phyloP scores from a whole-genome alignment of 2,329 filamentous ascomycete species.

The Trichoderma koningiopsis region DNA sequence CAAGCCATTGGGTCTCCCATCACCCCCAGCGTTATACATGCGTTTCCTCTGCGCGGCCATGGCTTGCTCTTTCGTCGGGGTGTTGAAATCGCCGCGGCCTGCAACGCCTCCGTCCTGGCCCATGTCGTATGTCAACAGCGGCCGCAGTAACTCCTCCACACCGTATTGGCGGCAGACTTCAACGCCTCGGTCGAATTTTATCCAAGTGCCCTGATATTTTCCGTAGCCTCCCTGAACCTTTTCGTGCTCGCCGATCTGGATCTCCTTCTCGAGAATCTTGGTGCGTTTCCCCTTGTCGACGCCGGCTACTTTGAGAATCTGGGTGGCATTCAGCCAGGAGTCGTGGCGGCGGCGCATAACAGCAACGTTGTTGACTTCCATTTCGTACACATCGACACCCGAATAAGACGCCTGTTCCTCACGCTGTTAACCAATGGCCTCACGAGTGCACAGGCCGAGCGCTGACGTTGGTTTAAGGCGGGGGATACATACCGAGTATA shows the following conservation, averaged over 20 bases:
- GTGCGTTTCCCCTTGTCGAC: slow-evolving; percentile 98
- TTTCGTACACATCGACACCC: slow-evolving; percentile 95
- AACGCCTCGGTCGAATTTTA: slow-evolving; percentile 86
- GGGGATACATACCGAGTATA: slow-evolving; percentile 59
- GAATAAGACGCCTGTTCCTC: slow-evolving; percentile 77
- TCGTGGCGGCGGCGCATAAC: slow-evolving; percentile 96
- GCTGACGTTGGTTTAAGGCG: background rate
- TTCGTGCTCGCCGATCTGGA: slow-evolving; percentile 92
- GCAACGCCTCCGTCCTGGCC: slow-evolving; percentile 72
- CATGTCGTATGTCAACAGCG: slow-evolving; percentile 79
- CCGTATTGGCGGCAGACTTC: slow-evolving; percentile 84
- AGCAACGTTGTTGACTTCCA: slow-evolving; percentile 90
- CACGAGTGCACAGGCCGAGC: slow-evolving; percentile 14
- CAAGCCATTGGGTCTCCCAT: slow-evolving; percentile 66
- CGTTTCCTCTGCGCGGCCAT: slow-evolving; percentile 95
- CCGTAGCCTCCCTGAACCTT: slow-evolving; percentile 98
- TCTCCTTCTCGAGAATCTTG: slow-evolving; percentile 97
- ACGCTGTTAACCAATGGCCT: slow-evolving; percentile 30
- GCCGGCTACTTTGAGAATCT: slow-evolving; percentile 95
- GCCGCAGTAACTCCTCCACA: slow-evolving; percentile 74
- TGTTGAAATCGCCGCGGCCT: slow-evolving; percentile 78
- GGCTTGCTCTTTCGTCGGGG: slow-evolving; percentile 96
- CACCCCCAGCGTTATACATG: slow-evolving; percentile 73
- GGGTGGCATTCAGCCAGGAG: slow-evolving; percentile 96
- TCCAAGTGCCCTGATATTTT: slow-evolving; percentile 99